Base-by-base conservation (phyloP, 441 rosid species). In the Arabidopsis hybrid region DNA sequence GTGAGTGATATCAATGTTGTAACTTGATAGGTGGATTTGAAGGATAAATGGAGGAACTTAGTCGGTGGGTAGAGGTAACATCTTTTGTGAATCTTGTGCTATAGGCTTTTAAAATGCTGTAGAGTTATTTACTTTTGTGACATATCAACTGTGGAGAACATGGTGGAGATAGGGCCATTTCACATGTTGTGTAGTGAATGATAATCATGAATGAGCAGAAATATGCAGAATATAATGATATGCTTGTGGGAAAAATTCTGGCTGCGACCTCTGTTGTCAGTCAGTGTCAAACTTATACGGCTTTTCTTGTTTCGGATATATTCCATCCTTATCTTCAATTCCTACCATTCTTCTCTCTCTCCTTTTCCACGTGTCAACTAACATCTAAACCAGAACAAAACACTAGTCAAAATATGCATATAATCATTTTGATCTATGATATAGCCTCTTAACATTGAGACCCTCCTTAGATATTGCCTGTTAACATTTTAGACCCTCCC, bases 41-140 rank as follows among this genome's bases (percentile, higher is more conserved):
- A 71, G 67, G 80, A 76, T 40, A 76, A 76, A 70, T 65, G 80
- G 80, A 76, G 76, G 72, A 76, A 76, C 61, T 65, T 71, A 76
- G 56, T 71, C 12, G 16, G 53, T 47, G 34, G 72, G 31, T 63
- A 76, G 40, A 32, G 61, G 73, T 68, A 50, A 10, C 57, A 60
- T 34, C 17, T 13, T 42, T 18, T 40, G 39, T 38, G 34, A 51
- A 67, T 34, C 62, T 32, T 40, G 49, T 17, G 32, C 39, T 67
- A 51, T 34, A 14, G 14, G 78, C 4, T 8, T 58, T 58, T 14
- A 17, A 39, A 50, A 12, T 47, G 36, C 13, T 58, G 12, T 59
- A 29, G 26, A 42, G 42, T 9, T 60, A 43, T 67, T 59, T 60
- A 26, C 34, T 4, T 60, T 31, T 31, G 68, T 51, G 63, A 67